Base-by-base conservation (phyloP, 31 red algal genomes). In the Asparagopsis taxiformis region DNA sequence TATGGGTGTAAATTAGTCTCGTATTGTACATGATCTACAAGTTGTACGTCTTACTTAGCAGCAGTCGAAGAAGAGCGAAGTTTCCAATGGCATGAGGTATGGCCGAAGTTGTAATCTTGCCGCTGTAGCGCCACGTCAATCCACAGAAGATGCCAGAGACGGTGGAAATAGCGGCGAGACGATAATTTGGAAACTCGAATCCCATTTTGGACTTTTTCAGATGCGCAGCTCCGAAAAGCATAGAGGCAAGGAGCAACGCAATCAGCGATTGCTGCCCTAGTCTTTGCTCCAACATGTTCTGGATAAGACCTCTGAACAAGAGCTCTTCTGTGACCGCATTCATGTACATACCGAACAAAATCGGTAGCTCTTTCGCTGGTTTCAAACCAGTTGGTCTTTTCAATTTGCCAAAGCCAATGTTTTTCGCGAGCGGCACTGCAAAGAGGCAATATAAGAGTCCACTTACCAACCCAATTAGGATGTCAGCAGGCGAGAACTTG, bases 201-300 rank as follows among this genome's bases (percentile, higher is more conserved):
- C 71, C 82, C 32, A 65, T 51, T 33, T 75, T 76, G 28, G 39
- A n/a, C 51, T 67, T 76, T 28, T 50, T 37, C 2, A 76, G 28
- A 31, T 74, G 82, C 21, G 82, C 44, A 23, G 63, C 31, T 33
- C 29, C 82, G 28, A 58, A 86, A 15, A 46, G 55, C 0, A 53
- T 13, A 36, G 82, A 20, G 9, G 70, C 68, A 9, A 68, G 6
- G n/a, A 59, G 24, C 9, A 86, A 71, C 13, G 70, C 68, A 15
- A 76, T 49, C 32, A 55, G 30, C 0, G 70, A 76, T 10, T 59
- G 33, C n/a, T 44, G 20, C 28, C 71, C 65, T 7, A 76, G 49
- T 11, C 65, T 60, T 20, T 79, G 72, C 53, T 88, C 72, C 20
- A 88, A 55, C 84, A 79, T 79, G 43, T 88, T 88, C 52, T 78